Conservation (phyloP, 306 rosid genomes). For the barrel medic (Medicago truncatula) region DNA sequence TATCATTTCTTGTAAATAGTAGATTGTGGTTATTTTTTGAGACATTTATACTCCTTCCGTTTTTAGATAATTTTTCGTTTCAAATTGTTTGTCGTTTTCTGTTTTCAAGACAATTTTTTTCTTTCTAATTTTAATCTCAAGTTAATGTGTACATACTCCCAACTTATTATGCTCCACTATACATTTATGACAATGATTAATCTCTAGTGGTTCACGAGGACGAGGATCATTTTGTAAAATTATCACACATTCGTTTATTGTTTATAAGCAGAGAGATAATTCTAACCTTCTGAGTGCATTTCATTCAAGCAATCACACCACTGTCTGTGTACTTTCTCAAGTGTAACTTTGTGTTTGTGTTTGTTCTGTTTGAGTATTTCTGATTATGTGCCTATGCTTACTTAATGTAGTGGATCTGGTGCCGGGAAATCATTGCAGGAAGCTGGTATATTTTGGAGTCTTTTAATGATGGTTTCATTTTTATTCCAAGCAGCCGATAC, state of each 20-base stretch:
- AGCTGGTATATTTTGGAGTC: conserved; percentile 85
- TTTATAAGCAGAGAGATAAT: neutral
- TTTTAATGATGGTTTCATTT: conserved; percentile 82
- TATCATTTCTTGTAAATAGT: neutral
- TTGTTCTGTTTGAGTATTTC: neutral
- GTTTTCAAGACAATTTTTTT: neutral
- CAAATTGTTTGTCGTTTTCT: too few species aligned
- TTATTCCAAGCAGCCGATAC: conserved; percentile 93
- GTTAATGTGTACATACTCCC: neutral
- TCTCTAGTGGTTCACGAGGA: neutral
- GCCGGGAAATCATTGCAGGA: conserved; percentile 84
- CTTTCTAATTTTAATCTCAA: neutral
- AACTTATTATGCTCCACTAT: neutral
- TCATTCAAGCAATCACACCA: neutral
- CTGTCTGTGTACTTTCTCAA: neutral
- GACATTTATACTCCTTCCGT: neutral
- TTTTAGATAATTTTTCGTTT: neutral
- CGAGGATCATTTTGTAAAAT: neutral
- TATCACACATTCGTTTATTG: neutral
- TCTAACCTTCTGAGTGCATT: conserved; percentile 8
- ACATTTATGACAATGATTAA: neutral
- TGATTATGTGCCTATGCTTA: conserved; percentile 40
- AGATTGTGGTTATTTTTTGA: neutral
- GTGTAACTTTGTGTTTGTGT: conserved; percentile 14
- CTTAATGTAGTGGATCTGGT: conserved; percentile 73